Base-by-base conservation (phyloP, 75 land plant genomes). In the Cunninghamia lanceolata region DNA sequence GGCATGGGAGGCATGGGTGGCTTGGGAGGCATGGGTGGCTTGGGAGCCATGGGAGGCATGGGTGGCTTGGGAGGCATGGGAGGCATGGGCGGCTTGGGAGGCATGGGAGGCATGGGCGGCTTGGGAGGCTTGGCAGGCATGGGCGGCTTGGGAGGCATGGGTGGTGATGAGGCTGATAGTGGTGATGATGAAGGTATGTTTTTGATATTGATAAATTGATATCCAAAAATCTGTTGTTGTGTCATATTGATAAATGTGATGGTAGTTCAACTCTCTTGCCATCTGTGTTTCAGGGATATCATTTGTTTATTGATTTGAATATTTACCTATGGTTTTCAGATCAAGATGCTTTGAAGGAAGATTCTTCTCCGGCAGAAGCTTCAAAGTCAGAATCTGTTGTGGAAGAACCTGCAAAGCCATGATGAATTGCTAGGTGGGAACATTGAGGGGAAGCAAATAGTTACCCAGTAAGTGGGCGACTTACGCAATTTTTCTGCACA, bases 151-250 rank as follows among this genome's bases (percentile, higher is more conserved):
- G 83, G 39, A 21, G 40, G 50, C 34, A 36, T 59, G 30, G 87
- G 35, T 11, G 85, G 53, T 30, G 87, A 85, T 71, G 83, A 87
- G 10, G 76, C 83, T 39, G 92, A 89, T 53, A 89, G 88, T 42
- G 92, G 88, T 42, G 92, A 91, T 84, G 92, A 91, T 90, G 92
- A 91, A 89, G 92, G 91, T 78, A 85, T 83, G 66, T 17, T 28
- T 28, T 80, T 45, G 34, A 42, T 43, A 47, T 43, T 43, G 9
- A 79, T 79, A 39, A 43, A 39, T 77, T 40, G n/a, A 3, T 2
- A 42, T 25, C 43, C 14, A 28, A 46, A 50, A 10, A 3, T 82
- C 13, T 14, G 4, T 47, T 11, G 21, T 32, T 52, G 0, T 82
- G 2, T 30, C 9, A 14, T 19, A 14, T 53, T 32, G 10, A 28